These are phyloP conservation scores for Fomitopsis serialis DNA, from an alignment of 768 basidiomycete species.

Conservation along the genomic window DNA sequence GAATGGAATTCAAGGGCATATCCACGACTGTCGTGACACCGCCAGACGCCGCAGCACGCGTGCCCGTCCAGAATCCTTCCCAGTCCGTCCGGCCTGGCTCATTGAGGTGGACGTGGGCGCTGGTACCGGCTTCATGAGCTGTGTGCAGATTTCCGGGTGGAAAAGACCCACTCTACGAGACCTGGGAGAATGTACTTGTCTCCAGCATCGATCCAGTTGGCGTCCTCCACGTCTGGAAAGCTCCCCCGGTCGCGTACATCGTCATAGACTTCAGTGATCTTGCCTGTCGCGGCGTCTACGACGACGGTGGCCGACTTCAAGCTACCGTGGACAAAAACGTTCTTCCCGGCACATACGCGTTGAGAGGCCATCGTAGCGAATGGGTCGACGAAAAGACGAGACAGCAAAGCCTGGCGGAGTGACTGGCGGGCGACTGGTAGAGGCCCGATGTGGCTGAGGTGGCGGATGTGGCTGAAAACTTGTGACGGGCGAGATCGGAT, in stretches of 20 bases:
- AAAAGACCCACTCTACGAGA: slow-evolving; percentile 43
- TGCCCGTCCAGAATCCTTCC: slow-evolving; percentile 95
- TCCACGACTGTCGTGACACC: slow-evolving; percentile 96
- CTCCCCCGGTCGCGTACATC: slow-evolving; percentile 9
- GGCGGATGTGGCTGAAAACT: too few species aligned
- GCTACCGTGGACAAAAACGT: too few species aligned
- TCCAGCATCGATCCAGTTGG: slow-evolving; percentile 31
- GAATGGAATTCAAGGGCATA: slow-evolving; percentile 98
- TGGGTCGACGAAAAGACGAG: too few species aligned
- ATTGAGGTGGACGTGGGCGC: slow-evolving; percentile 90
- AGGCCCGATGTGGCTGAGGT: too few species aligned
- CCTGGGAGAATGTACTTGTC: slow-evolving; percentile 44
- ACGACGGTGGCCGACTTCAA: slow-evolving; percentile 36
- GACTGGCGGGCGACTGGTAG: too few species aligned
- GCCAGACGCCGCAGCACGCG: slow-evolving; percentile 83
- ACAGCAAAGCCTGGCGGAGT: too few species aligned
- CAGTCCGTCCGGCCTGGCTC: slow-evolving; percentile 91
- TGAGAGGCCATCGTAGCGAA: too few species aligned
- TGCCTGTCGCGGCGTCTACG: slow-evolving; percentile 33
- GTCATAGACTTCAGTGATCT: slow-evolving; percentile 31
- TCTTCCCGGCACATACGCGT: too few species aligned
- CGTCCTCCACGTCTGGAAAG: slow-evolving; percentile 21
- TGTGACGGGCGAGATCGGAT: too few species aligned
- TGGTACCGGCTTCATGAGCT: slow-evolving; percentile 22
- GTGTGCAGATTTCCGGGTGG: neutral